Base-by-base conservation (phyloP, 2,329 filamentous ascomycete species). In the Pseudogymnoascus sp. region DNA sequence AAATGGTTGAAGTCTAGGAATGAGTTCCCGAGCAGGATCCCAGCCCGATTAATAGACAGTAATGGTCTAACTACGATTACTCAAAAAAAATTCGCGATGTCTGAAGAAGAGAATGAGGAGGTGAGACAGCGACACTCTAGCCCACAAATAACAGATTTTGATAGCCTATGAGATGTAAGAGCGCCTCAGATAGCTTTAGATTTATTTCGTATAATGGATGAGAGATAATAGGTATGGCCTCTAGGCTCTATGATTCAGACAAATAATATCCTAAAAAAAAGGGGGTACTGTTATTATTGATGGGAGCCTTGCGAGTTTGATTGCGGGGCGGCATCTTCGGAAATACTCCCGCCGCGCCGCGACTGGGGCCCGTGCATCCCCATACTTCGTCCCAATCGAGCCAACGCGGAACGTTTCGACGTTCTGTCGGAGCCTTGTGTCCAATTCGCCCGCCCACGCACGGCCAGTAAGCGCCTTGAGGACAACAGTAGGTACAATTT, bases 401-500 rank as follows among this genome's bases (percentile, higher is more conserved):
- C 16, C 51, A 34, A 34, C 51, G 51, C 51, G 51, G 51, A 57
- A 18, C 51, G 51, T 18, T 57, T 31, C 6, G 7, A 54, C 8
- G n/a, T 31, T 34, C 16, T 31, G 51, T 34, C 51, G 51, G 51
- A 57, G 51, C 51, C 51, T 57, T 57, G 51, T 12, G 51, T 18
- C 29, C 51, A 57, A 31, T 54, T 54, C 23, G 16, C 26, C 40
- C 23, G 23, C n/a, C 10, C 26, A 57, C n/a, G 51, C 51, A 57
- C 51, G 51, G 51, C 51, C 51, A 57, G 51, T 57, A 57, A 57
- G 16, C 10, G 29, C 51, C 16, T 21, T 36, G 51, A 57, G 51
- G 51, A 57, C 51, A 57, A 57, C 51, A 57, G 51, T 57, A 57
- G 29, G 29, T 57, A 34, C 51, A 57, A 57, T 36, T 34, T 57